These are phyloP conservation scores for Epichloe gansuensis DNA, from an alignment of 2,329 filamentous ascomycete species.

Conservation along the genomic window DNA sequence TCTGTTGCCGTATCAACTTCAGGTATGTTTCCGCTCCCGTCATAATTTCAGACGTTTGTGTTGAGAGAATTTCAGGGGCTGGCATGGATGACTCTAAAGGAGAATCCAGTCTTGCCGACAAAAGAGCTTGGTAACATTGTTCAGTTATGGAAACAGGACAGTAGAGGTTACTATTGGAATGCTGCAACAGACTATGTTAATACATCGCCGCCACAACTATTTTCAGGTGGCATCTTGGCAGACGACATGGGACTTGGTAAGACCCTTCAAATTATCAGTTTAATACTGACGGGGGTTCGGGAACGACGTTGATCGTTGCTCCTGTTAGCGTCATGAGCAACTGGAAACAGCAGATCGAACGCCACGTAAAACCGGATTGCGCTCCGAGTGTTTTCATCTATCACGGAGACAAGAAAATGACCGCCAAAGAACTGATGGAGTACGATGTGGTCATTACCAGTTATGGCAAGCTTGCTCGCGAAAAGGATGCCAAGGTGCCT, in stretches of 20 bases:
- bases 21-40: constrained; percentile 24
- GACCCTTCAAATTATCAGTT: constrained; percentile 73
- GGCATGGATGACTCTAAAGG: constrained; percentile 69
- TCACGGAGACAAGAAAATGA: constrained; percentile 52
- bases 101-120: constrained; percentile 54
- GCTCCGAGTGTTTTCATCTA: constrained; percentile 59
- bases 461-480: constrained; percentile 63
- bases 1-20: constrained; percentile 68
- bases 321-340: constrained; percentile 85
- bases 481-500: constrained; percentile 38
- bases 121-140: constrained; percentile 45
- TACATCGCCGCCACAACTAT: constrained; percentile 44
- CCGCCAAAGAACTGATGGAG: constrained; percentile 43
- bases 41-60: background rate
- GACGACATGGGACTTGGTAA: constrained; percentile 93
- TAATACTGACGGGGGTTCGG: constrained; percentile 50
- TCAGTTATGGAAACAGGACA: constrained; percentile 63
- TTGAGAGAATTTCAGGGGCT: constrained; percentile 45
- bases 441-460: constrained; percentile 75
- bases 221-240: constrained; percentile 69
- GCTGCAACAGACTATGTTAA: constrained; percentile 46
- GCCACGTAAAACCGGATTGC: constrained; percentile 55
- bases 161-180: constrained; percentile 48
- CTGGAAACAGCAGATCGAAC: constrained; percentile 68
- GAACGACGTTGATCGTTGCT: constrained; percentile 65